Evolutionary conservation across 129 eudicot genomes (phyloP).

Genomic region (Flaveria trinervia): DNA sequence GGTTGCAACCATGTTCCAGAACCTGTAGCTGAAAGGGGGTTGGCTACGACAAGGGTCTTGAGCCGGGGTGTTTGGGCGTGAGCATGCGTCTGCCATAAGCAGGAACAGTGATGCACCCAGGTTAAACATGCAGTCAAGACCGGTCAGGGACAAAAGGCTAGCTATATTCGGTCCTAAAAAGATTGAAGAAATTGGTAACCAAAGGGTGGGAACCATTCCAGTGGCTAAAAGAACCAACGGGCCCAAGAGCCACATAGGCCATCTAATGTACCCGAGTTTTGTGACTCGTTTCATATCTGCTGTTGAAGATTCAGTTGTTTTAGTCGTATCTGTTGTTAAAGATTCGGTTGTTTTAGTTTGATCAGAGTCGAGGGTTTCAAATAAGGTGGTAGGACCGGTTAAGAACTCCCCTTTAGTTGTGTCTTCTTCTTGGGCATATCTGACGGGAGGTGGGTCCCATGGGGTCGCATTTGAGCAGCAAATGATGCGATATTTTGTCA

Average conservation of each 20-base stretch:
- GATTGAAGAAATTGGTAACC: conserved; percentile 86
- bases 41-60: conserved; percentile 43
- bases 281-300: conserved; percentile 35
- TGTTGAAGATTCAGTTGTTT: conserved; percentile 32
- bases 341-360: conserved; percentile 40
- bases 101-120: conserved; percentile 84
- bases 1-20: conserved; percentile 83
- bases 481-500: conserved; percentile 30
- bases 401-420: conserved; percentile 40
- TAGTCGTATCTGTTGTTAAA: conserved; percentile 30
- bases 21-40: conserved; percentile 62
- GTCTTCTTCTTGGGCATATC: conserved; percentile 58
- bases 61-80: conserved; percentile 51
- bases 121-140: conserved; percentile 91
- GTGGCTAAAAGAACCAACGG: conserved; percentile 73
- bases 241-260: conserved; percentile 92
- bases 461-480: conserved; percentile 56
- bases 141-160: conserved; percentile 80
- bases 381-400: conserved; percentile 46
- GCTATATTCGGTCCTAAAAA: conserved; percentile 87
- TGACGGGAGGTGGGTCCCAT: conserved; percentile 82
- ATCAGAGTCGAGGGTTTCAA: conserved; percentile 51
- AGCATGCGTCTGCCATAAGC: conserved; percentile 81
- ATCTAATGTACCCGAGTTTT: conserved; percentile 48
- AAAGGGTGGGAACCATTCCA: conserved; percentile 88